phyloP scores from a whole-genome alignment of 2,329 filamentous ascomycete genomes.

The Pseudogymnoascus sp. region DNA sequence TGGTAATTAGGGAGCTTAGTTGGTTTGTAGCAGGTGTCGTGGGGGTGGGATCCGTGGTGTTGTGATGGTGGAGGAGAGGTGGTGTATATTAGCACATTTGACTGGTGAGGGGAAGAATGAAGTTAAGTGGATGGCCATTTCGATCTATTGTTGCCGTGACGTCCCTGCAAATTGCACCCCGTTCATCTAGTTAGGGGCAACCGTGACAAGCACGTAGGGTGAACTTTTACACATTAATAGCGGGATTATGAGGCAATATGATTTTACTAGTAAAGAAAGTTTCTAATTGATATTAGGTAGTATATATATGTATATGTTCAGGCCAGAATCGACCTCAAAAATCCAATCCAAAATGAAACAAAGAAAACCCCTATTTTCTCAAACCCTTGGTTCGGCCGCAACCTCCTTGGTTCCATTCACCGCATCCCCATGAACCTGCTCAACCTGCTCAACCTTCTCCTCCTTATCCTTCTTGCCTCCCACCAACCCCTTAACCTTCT shows the following conservation, averaged over 20 bases:
- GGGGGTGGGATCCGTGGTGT: neutral
- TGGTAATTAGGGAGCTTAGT: neutral
- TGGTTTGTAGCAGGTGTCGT: neutral
- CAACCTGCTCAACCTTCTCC: neutral
- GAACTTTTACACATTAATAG: neutral
- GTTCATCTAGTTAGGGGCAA: neutral
- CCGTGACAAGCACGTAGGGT: neutral
- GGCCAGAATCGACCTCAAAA: neutral
- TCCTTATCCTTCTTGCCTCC: neutral
- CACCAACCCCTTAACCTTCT: neutral
- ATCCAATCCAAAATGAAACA: neutral
- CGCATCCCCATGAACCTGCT: neutral
- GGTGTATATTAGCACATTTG: slow-evolving; percentile 6
- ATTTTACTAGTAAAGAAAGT: neutral
- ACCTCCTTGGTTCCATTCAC: slow-evolving; percentile 3
- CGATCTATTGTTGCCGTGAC: neutral
- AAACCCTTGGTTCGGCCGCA: neutral
- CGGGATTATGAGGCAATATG: too few relatives aligned
- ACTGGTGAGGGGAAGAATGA: neutral
- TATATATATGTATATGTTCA: neutral
- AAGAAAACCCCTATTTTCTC: neutral
- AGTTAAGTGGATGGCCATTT: neutral
- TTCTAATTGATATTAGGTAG: neutral
- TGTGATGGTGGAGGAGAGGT: neutral
- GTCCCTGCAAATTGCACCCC: neutral